Evolutionary conservation across 306 rosid species (phyloP).

Genomic region (Adenanthera pavonina): DNA sequence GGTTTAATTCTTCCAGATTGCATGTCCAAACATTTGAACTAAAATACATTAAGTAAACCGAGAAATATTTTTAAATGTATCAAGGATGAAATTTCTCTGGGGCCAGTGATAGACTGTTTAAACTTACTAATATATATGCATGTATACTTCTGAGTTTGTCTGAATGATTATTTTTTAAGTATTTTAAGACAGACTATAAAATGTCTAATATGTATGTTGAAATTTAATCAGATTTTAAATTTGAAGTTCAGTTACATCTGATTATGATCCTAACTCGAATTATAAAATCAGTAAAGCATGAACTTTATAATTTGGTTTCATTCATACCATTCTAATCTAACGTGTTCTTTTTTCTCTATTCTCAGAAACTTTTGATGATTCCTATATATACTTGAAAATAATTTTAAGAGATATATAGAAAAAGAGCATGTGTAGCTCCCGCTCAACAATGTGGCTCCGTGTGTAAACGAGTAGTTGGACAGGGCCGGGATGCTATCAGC

Average conservation of each 20-base stretch:
- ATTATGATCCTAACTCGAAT: background rate
- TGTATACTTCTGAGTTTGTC: background rate
- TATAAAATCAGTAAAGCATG: background rate
- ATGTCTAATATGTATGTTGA: too few species aligned
- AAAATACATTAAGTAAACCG: background rate
- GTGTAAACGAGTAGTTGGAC: slow-evolving; percentile 29
- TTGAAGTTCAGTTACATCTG: background rate
- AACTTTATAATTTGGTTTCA: background rate
- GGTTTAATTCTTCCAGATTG: background rate
- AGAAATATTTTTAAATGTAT: background rate
- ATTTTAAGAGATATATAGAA: background rate
- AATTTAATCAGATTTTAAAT: background rate
- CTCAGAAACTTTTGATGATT: background rate
- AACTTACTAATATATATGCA: background rate
- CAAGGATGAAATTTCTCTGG: background rate
- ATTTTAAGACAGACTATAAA: too few species aligned
- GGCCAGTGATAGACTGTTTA: background rate
- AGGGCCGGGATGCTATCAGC: slow-evolving; percentile 40
- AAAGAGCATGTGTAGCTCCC: background rate
- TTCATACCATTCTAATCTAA: background rate
- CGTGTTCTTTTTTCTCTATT: background rate
- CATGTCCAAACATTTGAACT: background rate
- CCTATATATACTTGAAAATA: background rate
- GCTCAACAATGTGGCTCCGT: slow-evolving; percentile 15
- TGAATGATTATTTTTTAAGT: background rate